These are phyloP conservation scores for Aegilops sharonensis DNA, from an alignment of 176 grass and related monocot genomes.

Conservation along the genomic window DNA sequence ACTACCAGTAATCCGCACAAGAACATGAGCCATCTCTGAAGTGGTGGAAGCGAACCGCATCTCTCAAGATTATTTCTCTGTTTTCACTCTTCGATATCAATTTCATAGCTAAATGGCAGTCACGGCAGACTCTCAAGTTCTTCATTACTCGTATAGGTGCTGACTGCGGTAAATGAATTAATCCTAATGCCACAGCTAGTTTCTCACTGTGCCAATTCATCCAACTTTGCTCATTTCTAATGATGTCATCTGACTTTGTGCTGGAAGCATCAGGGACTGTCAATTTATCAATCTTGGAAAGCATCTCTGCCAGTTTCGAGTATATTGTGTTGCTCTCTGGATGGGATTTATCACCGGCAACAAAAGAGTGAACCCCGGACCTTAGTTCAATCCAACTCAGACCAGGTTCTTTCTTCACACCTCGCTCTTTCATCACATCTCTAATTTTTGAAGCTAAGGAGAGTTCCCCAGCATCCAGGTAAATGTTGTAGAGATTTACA, in stretches of 20 bases:
- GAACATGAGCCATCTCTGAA: conserved; percentile 47
- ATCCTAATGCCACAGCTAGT: conserved; percentile 59
- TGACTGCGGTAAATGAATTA: conserved; percentile 49
- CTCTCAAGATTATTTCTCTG: conserved; percentile 50
- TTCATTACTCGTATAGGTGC: conserved; percentile 67
- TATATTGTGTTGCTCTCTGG: conserved; percentile 54
- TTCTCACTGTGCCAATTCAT: conserved; percentile 65
- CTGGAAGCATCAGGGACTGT: not conserved
- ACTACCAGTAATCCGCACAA: conserved; percentile 42
- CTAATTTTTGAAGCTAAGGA: conserved; percentile 50
- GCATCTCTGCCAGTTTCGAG: conserved; percentile 49
- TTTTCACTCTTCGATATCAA: conserved; percentile 50
- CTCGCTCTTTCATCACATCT: conserved; percentile 72
- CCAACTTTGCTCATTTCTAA: conserved; percentile 13
- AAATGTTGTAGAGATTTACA: conserved; percentile 67
- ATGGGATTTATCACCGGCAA: conserved; percentile 58
- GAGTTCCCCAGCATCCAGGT: conserved; percentile 52
- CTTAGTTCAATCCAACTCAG: conserved; percentile 69
- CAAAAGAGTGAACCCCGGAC: conserved; percentile 61
- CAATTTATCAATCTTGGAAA: conserved; percentile 50
- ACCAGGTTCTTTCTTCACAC: conserved; percentile 73
- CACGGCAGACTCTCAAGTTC: conserved; percentile 64
- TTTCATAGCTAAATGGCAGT: conserved; percentile 65
- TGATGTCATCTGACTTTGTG: conserved; percentile 17
- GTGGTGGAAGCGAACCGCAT: conserved; percentile 41